Evolutionary conservation across 2,329 filamentous ascomycete genomes (phyloP).

Genomic region (Tolypocladium inflatum): DNA sequence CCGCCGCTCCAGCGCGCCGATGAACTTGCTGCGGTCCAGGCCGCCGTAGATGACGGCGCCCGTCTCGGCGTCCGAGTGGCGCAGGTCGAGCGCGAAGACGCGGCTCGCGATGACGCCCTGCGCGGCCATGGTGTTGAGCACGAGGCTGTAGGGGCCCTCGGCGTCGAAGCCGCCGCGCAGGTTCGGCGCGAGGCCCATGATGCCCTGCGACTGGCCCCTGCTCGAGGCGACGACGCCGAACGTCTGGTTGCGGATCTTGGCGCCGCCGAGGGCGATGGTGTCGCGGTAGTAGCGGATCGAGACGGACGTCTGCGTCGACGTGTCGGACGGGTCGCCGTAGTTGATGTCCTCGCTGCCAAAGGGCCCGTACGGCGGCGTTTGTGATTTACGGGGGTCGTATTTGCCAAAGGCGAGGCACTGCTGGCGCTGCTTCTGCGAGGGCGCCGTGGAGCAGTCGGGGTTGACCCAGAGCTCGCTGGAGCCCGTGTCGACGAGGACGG

Average conservation of each 20-base stretch:
- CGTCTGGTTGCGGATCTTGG: slow-evolving; percentile 32
- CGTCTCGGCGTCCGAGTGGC: slow-evolving; percentile 28
- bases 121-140: slow-evolving; percentile 38
- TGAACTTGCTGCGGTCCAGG: slow-evolving; percentile 41
- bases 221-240: slow-evolving; percentile 38
- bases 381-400: slow-evolving; percentile 33
- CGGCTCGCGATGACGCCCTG: slow-evolving; percentile 39
- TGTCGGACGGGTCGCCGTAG: slow-evolving; percentile 29
- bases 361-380: slow-evolving; percentile 26
- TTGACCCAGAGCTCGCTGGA: slow-evolving; percentile 48
- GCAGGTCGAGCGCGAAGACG: slow-evolving; percentile 42
- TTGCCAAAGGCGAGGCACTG: slow-evolving; percentile 31
- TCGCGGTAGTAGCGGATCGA: slow-evolving; percentile 37
- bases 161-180: slow-evolving; percentile 26
- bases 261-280: slow-evolving; percentile 32
- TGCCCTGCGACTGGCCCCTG: slow-evolving; percentile 39
- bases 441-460: slow-evolving; percentile 33
- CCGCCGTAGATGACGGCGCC: slow-evolving; percentile 46
- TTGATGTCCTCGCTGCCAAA: slow-evolving; percentile 26
- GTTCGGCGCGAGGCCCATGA: slow-evolving; percentile 39
- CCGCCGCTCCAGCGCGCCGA: slow-evolving; percentile 32
- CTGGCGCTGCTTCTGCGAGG: slow-evolving; percentile 17
- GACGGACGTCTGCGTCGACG: slow-evolving; percentile 24
- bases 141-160: slow-evolving; percentile 37
- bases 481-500: slow-evolving; percentile 40